These are phyloP conservation scores for Cyanidioschyzon merolae DNA, from an alignment of 23 red algal species.

Conservation along the genomic window DNA sequence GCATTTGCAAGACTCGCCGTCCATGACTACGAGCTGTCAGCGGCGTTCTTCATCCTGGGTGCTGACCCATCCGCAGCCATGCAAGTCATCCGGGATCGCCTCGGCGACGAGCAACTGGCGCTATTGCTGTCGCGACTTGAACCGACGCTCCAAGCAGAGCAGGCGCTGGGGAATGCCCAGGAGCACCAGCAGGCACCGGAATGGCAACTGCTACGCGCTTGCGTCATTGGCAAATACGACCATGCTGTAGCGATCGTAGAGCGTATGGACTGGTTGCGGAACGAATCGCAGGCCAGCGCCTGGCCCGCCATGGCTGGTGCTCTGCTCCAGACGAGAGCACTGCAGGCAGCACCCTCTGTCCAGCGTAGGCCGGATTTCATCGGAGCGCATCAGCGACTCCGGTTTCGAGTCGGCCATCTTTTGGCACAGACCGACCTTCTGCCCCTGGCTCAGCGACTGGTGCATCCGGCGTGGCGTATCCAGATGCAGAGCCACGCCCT, in stretches of 20 bases:
- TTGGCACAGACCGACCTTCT: not conserved
- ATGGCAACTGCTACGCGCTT: not conserved
- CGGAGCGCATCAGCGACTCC: not conserved
- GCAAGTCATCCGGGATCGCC: slow-evolving; percentile 7
- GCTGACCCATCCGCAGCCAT: not conserved
- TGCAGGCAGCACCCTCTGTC: not conserved
- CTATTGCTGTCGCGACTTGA: not conserved
- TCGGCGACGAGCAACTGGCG: not conserved
- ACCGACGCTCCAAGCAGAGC: not conserved
- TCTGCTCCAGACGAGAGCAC: not conserved
- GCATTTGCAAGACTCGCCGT: not conserved
- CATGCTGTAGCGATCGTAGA: not conserved
- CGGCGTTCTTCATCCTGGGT: not conserved
- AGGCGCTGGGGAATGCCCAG: not conserved
- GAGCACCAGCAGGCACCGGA: not conserved
- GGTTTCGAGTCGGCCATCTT: not conserved
- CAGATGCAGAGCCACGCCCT: not conserved
- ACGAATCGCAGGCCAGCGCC: not conserved
- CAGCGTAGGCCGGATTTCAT: not conserved
- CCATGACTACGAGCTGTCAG: not conserved
- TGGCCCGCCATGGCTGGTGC: not conserved
- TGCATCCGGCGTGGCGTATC: not conserved
- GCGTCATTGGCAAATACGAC: not conserved
- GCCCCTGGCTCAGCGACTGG: not conserved
- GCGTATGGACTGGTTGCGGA: not conserved